These are phyloP conservation scores for Penstemon davidsonii DNA, from an alignment of 257 asterid genomes.

Conservation along the genomic window DNA sequence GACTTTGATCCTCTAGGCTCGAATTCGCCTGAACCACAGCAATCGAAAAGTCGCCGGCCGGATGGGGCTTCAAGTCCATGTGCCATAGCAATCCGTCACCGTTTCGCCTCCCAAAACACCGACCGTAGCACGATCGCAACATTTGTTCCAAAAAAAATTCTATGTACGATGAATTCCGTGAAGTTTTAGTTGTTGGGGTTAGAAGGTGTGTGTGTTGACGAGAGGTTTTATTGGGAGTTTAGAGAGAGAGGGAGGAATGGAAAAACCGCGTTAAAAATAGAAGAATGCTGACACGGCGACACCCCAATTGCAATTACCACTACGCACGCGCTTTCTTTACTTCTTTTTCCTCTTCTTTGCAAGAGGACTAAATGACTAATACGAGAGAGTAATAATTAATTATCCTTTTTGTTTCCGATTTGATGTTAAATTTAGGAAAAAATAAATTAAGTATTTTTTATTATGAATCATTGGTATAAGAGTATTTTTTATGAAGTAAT, in stretches of 20 bases:
- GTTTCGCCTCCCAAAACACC: conserved; percentile 61
- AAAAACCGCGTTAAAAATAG: conserved; percentile 9
- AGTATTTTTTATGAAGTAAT: no score
- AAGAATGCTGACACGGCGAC: no score
- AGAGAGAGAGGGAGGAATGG: not conserved
- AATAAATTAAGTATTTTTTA: no score
- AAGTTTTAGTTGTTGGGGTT: not conserved
- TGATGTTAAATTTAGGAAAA: no score
- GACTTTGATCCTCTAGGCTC: conserved; percentile 86
- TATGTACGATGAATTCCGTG: not conserved
- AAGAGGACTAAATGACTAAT: no score
- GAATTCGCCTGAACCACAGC: conserved; percentile 97
- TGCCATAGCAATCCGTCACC: conserved; percentile 85
- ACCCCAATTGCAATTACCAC: no score
- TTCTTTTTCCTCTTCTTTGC: no score
- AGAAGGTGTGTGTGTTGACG: not conserved
- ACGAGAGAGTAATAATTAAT: no score
- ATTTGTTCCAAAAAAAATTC: conserved; percentile 26
- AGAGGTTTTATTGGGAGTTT: not conserved
- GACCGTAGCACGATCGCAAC: conserved; percentile 63
- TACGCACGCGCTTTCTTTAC: no score
- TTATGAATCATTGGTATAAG: no score
- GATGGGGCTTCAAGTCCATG: conserved; percentile 76
- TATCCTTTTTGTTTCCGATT: no score
- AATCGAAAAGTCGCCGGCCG: conserved; percentile 84